Base-by-base conservation (phyloP, 139 green algal species). In the Spirogloea muscicola region DNA sequence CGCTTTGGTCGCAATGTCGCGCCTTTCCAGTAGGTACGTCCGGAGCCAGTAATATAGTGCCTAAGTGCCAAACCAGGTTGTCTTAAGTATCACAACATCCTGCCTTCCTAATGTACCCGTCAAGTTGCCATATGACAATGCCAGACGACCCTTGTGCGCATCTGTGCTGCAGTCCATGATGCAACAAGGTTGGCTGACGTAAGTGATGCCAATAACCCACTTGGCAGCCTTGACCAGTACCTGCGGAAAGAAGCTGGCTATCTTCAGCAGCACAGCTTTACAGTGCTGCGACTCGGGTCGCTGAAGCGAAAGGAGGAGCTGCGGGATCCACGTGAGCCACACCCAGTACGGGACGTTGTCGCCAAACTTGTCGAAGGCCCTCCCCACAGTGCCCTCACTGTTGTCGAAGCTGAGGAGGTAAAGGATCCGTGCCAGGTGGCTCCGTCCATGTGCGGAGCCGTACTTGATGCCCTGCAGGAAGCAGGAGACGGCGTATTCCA, bases 291-390 rank as follows among this genome's bases (percentile, higher is more conserved):
- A 77, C 81, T 98, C 94, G 29, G 86, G 85, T 2, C 91, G 83
- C 64, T 92, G 88, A 68, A 98, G 86, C 10, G 79, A 82, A 4
- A 85, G 85, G 63, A 97, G 86, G 66, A 98, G 87, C 87, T 98
- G 93, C 0, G 91, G 91, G 5, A 96, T 79, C 86, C 89, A 98
- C 21, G 86, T 75, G 70, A 98, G 87, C 94, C 94, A 98, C 58
- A 96, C 87, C 87, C 89, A 95, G n/a, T 76, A 52, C 0, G 93
- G 91, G 18, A 97, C 58, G 37, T 88, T n/a, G 25, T 84, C 84
- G 33, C 77, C 76, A 1, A 72, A 72, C n/a, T 85, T 80, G 67
- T 93, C 87, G 33, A 86, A 85, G n/a, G 55, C 81, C 16, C 59
- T 52, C 5, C 72, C 81, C 21, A 86, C 73, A 31, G 38, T 64